Evolutionary conservation across 1,139 yeast genomes (phyloP).

Genomic region (Saccharomyces hybrid): DNA sequence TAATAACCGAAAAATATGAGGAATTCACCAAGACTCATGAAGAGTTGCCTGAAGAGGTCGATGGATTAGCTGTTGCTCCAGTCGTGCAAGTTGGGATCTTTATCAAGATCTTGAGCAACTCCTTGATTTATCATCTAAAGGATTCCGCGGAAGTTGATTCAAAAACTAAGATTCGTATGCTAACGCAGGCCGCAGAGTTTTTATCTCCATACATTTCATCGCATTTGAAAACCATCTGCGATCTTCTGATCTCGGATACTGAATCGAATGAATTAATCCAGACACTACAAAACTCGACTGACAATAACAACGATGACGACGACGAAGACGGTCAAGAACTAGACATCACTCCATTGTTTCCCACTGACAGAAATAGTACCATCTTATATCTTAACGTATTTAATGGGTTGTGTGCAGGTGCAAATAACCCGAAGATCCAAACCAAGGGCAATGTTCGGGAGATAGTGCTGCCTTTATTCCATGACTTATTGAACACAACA

Average conservation of each 20-base stretch:
- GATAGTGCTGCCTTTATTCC: slow-evolving; percentile 20
- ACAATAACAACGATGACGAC: slow-evolving; percentile 6
- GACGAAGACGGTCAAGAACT: slow-evolving; percentile 8
- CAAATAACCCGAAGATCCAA: slow-evolving; percentile 17
- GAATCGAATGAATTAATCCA: slow-evolving; percentile 13
- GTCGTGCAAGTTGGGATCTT: slow-evolving; percentile 37
- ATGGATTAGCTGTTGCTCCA: slow-evolving; percentile 31
- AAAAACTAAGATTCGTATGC: slow-evolving; percentile 13
- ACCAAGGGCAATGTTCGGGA: slow-evolving; percentile 16
- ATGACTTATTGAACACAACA: slow-evolving; percentile 18
- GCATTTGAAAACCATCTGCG: slow-evolving; percentile 20
- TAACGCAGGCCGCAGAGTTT: slow-evolving; percentile 30
- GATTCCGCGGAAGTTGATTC: slow-evolving; percentile 8
- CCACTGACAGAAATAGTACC: slow-evolving; percentile 18
- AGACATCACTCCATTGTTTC: slow-evolving; percentile 16
- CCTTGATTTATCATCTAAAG: slow-evolving; percentile 28
- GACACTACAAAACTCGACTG: not conserved
- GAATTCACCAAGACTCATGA: slow-evolving; percentile 35
- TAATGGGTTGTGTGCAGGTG: slow-evolving; percentile 30
- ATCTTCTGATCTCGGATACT: slow-evolving; percentile 21
- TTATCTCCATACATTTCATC: slow-evolving; percentile 25
- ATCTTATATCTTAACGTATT: slow-evolving; percentile 26
- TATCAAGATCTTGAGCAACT: slow-evolving; percentile 33
- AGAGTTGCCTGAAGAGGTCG: slow-evolving; percentile 25
- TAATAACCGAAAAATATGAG: slow-evolving; percentile 33